Conservation (phyloP, 2,329 filamentous ascomycete genomes). For the Beauveria brongniartii region DNA sequence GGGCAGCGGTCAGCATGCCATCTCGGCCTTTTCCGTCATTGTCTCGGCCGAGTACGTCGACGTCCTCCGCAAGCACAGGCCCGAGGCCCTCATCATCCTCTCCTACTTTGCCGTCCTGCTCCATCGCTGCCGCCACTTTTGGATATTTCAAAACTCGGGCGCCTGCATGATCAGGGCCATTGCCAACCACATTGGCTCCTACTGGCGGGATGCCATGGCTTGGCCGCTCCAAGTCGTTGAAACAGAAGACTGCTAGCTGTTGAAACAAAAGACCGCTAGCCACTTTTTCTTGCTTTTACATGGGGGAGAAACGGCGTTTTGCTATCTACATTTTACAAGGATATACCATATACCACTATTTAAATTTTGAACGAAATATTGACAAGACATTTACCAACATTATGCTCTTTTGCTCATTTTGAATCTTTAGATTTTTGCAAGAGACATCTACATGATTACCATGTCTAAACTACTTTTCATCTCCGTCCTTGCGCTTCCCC, state of each 20-base stretch:
- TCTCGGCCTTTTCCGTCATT: slow-evolving; percentile 14
- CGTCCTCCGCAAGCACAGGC: slow-evolving; percentile 25
- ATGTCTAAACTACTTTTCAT: not conserved
- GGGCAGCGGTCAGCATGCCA: slow-evolving; percentile 10
- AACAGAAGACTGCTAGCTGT: not conserved
- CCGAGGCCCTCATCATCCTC: slow-evolving; percentile 32
- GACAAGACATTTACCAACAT: not conserved
- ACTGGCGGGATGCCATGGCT: slow-evolving; percentile 13
- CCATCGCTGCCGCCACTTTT: slow-evolving; percentile 25
- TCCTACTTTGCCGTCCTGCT: slow-evolving; percentile 36
- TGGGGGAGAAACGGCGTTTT: not conserved
- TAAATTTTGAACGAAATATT: not conserved
- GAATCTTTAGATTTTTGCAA: not conserved
- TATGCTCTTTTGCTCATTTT: not conserved
- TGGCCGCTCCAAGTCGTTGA: slow-evolving; percentile 13
- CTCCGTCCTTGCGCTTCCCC: not conserved
- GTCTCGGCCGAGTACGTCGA: slow-evolving; percentile 23
- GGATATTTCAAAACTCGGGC: slow-evolving; percentile 22
- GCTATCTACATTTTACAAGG: not conserved
- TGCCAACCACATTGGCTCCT: slow-evolving; percentile 13
- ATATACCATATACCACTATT: slow-evolving; percentile 3
- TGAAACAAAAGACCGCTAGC: too few relatives aligned
- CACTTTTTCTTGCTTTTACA: not conserved
- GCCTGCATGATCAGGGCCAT: slow-evolving; percentile 11
- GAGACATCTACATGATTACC: not conserved